Conservation (phyloP, 495 filamentous ascomycete species). For the Astrocystis sublimbata region DNA sequence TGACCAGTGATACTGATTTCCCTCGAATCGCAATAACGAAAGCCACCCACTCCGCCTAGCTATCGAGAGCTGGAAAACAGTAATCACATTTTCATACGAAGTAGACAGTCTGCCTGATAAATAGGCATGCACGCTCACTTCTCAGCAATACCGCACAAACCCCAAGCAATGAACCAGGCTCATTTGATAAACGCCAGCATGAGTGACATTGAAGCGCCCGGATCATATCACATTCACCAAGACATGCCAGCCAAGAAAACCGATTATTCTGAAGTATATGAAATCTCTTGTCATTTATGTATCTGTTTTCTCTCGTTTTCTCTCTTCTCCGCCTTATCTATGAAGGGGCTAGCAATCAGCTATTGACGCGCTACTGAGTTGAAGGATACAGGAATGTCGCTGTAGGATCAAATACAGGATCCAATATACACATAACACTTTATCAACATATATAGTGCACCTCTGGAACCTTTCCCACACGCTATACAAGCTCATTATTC, state of each 20-base stretch:
- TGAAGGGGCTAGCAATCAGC: constrained; percentile 5
- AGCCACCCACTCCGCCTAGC: too few relatives aligned
- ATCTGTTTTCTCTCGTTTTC: constrained; percentile 5
- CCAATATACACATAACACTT: background rate
- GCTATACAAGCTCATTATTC: constrained; percentile 18
- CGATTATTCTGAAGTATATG: constrained; percentile 2
- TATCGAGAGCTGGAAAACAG: too few relatives aligned
- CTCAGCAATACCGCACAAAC: too few relatives aligned
- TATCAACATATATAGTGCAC: constrained; percentile 7
- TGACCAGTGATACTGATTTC: too few relatives aligned
- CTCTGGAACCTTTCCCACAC: background rate
- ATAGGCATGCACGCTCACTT: too few relatives aligned
- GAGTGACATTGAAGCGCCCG: too few relatives aligned
- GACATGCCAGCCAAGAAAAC: background rate
- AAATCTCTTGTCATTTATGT: constrained; percentile 14
- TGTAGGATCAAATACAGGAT: constrained; percentile 9
- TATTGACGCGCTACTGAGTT: background rate
- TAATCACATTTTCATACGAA: too few relatives aligned
- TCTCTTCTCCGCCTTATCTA: constrained; percentile 2
- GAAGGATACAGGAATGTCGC: background rate
- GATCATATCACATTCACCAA: background rate
- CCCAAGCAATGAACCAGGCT: too few relatives aligned
- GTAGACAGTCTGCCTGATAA: too few relatives aligned
- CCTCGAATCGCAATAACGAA: too few relatives aligned
- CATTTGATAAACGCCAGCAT: too few relatives aligned